Evolutionary conservation across 139 green algal species (phyloP).

Genomic region (Spirogloea muscicola): DNA sequence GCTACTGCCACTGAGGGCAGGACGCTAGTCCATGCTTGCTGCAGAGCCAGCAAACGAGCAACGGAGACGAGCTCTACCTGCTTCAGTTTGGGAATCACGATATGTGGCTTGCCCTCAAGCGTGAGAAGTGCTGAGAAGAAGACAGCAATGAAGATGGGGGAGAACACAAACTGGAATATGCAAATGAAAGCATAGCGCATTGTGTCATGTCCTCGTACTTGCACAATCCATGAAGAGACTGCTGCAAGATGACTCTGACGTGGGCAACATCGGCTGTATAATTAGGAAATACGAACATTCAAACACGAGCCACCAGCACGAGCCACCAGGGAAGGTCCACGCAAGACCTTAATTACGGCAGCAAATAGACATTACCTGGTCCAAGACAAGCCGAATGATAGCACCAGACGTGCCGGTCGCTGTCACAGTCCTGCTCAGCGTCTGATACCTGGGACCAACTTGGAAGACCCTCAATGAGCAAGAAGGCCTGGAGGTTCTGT

Average conservation of each 20-base stretch:
- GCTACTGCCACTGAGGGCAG: not conserved
- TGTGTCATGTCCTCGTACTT: too few species aligned
- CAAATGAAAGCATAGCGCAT: too few species aligned
- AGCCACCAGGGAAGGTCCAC: too few species aligned
- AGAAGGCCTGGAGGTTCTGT: not conserved
- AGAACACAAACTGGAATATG: not conserved
- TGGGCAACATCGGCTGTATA: too few species aligned
- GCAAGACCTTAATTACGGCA: too few species aligned
- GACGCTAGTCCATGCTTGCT: not conserved
- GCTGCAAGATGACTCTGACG: too few species aligned
- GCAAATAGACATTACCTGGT: too few species aligned
- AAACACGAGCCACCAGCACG: too few species aligned
- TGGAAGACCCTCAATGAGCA: not conserved
- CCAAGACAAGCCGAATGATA: not conserved
- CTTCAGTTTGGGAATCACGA: constrained; percentile 69
- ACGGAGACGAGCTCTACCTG: not conserved
- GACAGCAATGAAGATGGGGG: not conserved
- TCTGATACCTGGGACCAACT: constrained; percentile 7
- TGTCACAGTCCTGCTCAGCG: not conserved
- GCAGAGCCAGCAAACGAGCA: not conserved
- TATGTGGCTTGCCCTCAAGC: constrained; percentile 64
- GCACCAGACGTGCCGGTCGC: constrained; percentile 2
- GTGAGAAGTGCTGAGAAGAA: constrained; percentile 35
- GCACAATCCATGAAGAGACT: too few species aligned
- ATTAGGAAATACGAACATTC: too few species aligned